Evolutionary conservation across 768 basidiomycete species (phyloP).

Genomic region (Amanita rubescens): DNA sequence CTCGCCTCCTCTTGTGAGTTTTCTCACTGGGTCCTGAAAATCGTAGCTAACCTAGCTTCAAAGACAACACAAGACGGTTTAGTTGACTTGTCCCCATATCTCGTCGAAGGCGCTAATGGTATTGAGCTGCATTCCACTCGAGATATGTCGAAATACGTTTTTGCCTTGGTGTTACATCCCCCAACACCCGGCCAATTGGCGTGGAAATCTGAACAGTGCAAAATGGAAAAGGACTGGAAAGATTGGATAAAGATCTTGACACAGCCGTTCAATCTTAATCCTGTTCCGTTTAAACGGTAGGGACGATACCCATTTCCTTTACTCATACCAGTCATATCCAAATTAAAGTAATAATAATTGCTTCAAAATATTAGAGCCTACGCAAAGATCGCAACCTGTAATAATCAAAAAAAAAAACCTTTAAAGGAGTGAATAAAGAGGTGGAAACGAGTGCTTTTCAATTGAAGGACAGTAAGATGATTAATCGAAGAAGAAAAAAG

Average conservation of each 20-base stretch:
- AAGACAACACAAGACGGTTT: constrained; percentile 42
- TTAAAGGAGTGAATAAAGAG: background rate
- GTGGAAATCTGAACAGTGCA: constrained; percentile 21
- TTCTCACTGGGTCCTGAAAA: background rate
- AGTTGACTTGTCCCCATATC: constrained; percentile 44
- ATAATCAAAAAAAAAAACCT: constrained; percentile 4
- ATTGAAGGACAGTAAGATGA: background rate
- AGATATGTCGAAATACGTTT: constrained; percentile 37
- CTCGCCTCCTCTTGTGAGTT: constrained; percentile 6
- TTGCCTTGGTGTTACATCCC: constrained; percentile 41
- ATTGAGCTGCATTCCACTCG: constrained; percentile 35
- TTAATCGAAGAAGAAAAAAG: too few relatives aligned
- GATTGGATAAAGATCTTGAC: constrained; percentile 29
- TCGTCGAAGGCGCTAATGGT: constrained; percentile 32
- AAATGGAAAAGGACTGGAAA: constrained; percentile 33
- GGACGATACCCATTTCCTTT: too few relatives aligned
- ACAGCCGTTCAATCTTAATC: constrained; percentile 23
- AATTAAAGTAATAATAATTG: background rate
- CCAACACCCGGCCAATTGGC: constrained; percentile 41
- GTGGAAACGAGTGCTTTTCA: background rate
- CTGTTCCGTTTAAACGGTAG: background rate
- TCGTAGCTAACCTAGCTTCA: background rate
- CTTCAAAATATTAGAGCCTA: background rate
- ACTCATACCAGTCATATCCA: too few relatives aligned
- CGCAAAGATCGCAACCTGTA: background rate